Evolutionary conservation across 495 filamentous ascomycete species (phyloP).

Genomic region (Penicillium silybi): DNA sequence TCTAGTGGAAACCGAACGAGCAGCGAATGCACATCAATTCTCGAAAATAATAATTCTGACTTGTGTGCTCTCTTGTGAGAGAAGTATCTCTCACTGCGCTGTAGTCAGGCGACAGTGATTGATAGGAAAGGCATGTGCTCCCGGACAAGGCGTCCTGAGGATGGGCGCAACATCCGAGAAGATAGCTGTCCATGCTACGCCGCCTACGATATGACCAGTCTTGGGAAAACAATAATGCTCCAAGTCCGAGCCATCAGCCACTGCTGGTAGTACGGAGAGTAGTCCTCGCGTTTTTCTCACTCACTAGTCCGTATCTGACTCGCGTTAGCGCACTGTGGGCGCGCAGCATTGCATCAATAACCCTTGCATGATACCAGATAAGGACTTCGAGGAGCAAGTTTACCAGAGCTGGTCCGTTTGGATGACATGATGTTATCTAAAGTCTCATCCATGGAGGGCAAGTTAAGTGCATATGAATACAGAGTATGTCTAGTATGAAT

Average conservation of each 20-base stretch:
- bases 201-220: background rate
- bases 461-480: too few relatives aligned
- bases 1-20: too few relatives aligned
- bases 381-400: too few relatives aligned
- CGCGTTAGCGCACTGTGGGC: too few relatives aligned
- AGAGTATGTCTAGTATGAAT: too few relatives aligned
- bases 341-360: too few relatives aligned
- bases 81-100: background rate
- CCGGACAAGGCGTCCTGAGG: background rate
- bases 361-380: too few relatives aligned
- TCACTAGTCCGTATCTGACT: background rate
- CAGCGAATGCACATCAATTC: background rate
- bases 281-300: background rate
- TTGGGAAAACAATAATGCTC: background rate
- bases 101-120: background rate
- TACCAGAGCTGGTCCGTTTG: too few relatives aligned
- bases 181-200: too few relatives aligned
- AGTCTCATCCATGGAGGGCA: too few relatives aligned
- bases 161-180: background rate
- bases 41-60: background rate
- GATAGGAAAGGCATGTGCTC: background rate
- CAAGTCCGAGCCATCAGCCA: background rate
- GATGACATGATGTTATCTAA: too few relatives aligned
- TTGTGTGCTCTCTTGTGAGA: background rate
- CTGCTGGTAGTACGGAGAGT: too few relatives aligned